Base-by-base conservation (phyloP, 306 rosid genomes). In the Rosa rugosa region DNA sequence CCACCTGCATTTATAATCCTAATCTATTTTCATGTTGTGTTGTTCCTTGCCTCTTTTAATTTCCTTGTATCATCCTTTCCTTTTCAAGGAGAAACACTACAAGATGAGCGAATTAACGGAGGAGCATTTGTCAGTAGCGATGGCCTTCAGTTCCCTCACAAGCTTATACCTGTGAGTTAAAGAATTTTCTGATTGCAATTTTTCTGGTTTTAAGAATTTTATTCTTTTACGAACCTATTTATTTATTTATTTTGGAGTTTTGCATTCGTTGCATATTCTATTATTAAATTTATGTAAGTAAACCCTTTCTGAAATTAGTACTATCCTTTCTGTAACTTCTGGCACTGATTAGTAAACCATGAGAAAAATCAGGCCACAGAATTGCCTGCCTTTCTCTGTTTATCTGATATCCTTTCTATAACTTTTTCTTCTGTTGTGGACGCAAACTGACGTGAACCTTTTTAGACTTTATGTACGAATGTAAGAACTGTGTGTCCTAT, bases 111-210 rank as follows among this genome's bases (percentile, higher is more conserved):
- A 82, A 83, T 67, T 82, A 90, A 91, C 82, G 99, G 99, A 79
- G 94, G 98, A 38, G 92, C 97, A 87, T 95, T 95, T 87, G 84
- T 95, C 77, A 88, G 92, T 77, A 75, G 85, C 11, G 98, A 93
- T 85, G 97, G 97, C 64, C 88, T 82, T 80, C 98, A 93, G 80
- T 87, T 95, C 74, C 94, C 99, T 71, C 91, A 87, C 83, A 95
- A 95, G 88, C 90, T 95, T 82, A 93, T 95, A 79, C 99, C 99
- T 69, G 99, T 95, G 81, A 75, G 96, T 72, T 80, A 11, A 14
- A 69, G 60, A 40, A 56, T 73, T 73, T 16, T 82, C 20, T 41
- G 25, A 63, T 49, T 40, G 40, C 49, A 56, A 36, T 65, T 68
- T 75, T 68, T 75, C 16, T 49, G 42, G 2, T 54, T 4, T 7